Evolutionary conservation across 768 basidiomycete species (phyloP), one percentile per base, ranked within the genome.

Genomic region (Tylopilus rubrobrunneus): DNA sequence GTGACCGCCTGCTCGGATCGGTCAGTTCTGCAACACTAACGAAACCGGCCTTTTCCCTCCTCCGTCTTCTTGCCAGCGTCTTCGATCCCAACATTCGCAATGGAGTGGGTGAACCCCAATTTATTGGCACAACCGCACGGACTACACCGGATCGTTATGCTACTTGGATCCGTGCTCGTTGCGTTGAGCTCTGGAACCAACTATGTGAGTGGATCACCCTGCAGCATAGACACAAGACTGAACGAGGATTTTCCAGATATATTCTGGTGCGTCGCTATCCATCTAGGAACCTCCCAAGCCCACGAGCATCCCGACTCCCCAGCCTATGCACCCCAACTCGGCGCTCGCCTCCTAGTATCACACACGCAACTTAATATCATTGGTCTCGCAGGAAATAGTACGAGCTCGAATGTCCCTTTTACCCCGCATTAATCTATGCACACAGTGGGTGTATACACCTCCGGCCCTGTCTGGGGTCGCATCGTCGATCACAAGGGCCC

Each of bases 301-400:
- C 15, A 46, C 53, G 48, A 50, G 48, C 23, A 19, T 49, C 41
- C 39, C 21, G 25, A 31, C 10, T 31, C 34, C 34, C 55, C 56
- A 85, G 92, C 91, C 19, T 97, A 94, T 67, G 83, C 88, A 2
- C 92, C 93, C 0, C 92, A 96, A 66, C 79, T 96, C 5, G 89
- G 88, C 1, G 72, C 83, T n/a, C 80, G 83, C 39, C 78, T 96
- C 17, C 74, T 78, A 44, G 80, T 95, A 48, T 79, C 81, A 4
- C 88, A 94, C 51, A 95, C 92, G 0, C 82, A 88, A 53, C 74
- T 92, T 34, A 95, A 96, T 60, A 67, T 93, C 34, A 80, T 95
- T 17, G 92, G 83, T 15, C 73, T 88, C n/a, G 86, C 85, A 2
- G 87, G 83, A n/a, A 91, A 87, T 61, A 65, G 88, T 91, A 62